Percentiles rank a stretch among this genome's conserved stretches.
Evolutionary conservation across 2,329 filamentous ascomycete genomes (phyloP).

Genomic region (Trichoderma breve): DNA sequence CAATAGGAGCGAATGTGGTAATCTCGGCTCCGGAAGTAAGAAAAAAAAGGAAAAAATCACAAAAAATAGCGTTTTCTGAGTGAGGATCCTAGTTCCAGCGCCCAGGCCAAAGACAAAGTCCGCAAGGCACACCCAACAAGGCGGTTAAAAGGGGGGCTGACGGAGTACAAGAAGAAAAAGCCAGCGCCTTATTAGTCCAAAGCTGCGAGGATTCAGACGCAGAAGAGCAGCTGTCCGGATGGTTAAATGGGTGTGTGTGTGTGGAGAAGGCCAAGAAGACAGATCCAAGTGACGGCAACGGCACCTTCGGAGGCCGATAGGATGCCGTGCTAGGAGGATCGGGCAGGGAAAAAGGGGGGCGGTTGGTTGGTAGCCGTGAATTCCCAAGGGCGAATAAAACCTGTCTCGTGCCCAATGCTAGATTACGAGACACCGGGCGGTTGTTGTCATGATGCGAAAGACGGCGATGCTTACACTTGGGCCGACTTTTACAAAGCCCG

Average conservation of each 20-base stretch:
- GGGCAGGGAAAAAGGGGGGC: not conserved
- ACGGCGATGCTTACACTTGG: not conserved
- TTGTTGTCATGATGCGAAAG: not conserved
- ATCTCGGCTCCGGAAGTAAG: not conserved
- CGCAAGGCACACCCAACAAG: not conserved
- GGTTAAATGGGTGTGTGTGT: constrained; percentile 12
- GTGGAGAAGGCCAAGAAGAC: constrained; percentile 7
- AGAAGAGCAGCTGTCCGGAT: not conserved
- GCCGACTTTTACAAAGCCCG: not conserved
- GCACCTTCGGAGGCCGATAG: constrained; percentile 15
- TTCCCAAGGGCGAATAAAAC: not conserved
- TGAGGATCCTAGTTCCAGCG: not conserved
- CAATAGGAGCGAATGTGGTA: not conserved
- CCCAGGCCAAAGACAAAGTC: not conserved
- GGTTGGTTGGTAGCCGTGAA: not conserved
- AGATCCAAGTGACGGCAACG: constrained; percentile 7
- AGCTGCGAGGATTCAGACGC: not conserved
- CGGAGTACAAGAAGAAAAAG: not conserved
- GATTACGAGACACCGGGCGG: not conserved
- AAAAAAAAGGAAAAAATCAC: not conserved
- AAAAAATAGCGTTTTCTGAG: not conserved
- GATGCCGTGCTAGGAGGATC: constrained; percentile 1
- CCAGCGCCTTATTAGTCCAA: not conserved
- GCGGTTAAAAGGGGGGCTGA: constrained; percentile 12
- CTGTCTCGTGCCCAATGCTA: not conserved